Conservation (phyloP, 345 rosid species). For the Melastoma malabathricum region DNA sequence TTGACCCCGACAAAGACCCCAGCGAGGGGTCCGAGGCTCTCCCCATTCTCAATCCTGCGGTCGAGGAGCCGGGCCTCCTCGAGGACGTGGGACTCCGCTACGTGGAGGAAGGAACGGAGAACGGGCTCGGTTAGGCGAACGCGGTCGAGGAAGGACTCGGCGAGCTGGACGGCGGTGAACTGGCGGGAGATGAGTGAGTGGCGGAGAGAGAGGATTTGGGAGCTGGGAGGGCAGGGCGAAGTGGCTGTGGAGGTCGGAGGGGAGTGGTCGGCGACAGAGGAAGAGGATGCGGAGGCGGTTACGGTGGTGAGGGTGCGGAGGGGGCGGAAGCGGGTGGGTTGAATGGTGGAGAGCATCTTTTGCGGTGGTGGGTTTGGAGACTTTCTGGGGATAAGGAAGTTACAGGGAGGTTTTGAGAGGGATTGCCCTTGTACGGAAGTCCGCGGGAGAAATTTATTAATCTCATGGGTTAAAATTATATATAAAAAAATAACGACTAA, state of each 20-base stretch:
- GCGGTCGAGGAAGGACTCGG: conserved; percentile 59
- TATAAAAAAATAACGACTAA: too few relatives aligned
- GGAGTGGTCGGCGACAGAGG: conserved; percentile 14
- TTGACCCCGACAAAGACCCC: conserved; percentile 72
- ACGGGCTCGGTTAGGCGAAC: conserved; percentile 59
- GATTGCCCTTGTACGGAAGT: conserved; percentile 6
- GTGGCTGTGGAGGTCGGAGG: conserved; percentile 9
- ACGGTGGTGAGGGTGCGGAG: conserved; percentile 6
- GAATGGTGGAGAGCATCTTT: conserved; percentile 4
- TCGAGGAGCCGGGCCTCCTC: conserved; percentile 45
- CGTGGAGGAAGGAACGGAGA: conserved; percentile 63
- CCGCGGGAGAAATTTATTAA: too few relatives aligned
- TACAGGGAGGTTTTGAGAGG: neutral
- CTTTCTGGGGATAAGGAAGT: too few relatives aligned
- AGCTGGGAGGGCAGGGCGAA: conserved; percentile 21
- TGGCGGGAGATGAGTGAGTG: conserved; percentile 62
- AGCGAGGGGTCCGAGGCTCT: conserved; percentile 59
- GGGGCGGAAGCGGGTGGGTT: conserved; percentile 14
- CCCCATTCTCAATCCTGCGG: conserved; percentile 31
- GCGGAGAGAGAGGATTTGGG: conserved; percentile 64
- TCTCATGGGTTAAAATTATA: too few relatives aligned
- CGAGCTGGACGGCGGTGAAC: conserved; percentile 47
- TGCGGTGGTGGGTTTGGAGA: neutral
- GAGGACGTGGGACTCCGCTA: conserved; percentile 33
- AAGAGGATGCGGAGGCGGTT: conserved; percentile 10